These are phyloP conservation scores for Cyclocybe cylindracea DNA, from an alignment of 768 basidiomycete species.

Conservation along the genomic window DNA sequence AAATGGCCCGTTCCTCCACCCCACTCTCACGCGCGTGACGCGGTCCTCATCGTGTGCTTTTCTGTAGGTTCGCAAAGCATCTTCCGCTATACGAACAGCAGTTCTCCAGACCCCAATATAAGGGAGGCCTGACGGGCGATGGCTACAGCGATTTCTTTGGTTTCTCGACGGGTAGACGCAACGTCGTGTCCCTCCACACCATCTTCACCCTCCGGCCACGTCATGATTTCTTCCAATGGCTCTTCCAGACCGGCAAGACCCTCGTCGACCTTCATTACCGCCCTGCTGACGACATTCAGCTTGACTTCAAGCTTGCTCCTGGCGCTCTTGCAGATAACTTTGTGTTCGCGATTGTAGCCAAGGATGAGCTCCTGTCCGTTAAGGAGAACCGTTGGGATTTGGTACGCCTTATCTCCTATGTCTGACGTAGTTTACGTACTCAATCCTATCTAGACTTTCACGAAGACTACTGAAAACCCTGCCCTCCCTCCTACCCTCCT, in stretches of 20 bases:
- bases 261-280: conserved; percentile 78
- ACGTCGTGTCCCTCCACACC: conserved; percentile 76
- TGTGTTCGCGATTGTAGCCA: conserved; percentile 84
- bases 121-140: conserved; percentile 57
- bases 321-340: conserved; percentile 57
- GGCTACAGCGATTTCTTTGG: conserved; percentile 80
- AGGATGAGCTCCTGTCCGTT: conserved; percentile 72
- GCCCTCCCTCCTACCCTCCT: conserved; percentile 61
- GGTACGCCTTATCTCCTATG: conserved; percentile 47
- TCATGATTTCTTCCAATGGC: conserved; percentile 75
- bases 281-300: conserved; percentile 66
- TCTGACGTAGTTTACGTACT: too few species aligned
- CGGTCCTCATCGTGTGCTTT: conserved; percentile 11
- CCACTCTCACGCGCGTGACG: conserved; percentile 2
- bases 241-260: conserved; percentile 60
- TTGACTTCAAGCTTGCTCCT: conserved; percentile 75
- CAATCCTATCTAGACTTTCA: conserved; percentile 45
- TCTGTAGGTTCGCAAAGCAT: conserved; percentile 61
- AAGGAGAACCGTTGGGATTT: conserved; percentile 83
- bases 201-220: conserved; percentile 77
- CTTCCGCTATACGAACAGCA: conserved; percentile 60
- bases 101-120: conserved; percentile 67
- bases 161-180: conserved; percentile 87
- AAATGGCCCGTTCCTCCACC: conserved; percentile 56
- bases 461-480: conserved; percentile 70